Evolutionary conservation across 2,329 filamentous ascomycete species (phyloP).

Genomic region (Xylaria polymorpha): DNA sequence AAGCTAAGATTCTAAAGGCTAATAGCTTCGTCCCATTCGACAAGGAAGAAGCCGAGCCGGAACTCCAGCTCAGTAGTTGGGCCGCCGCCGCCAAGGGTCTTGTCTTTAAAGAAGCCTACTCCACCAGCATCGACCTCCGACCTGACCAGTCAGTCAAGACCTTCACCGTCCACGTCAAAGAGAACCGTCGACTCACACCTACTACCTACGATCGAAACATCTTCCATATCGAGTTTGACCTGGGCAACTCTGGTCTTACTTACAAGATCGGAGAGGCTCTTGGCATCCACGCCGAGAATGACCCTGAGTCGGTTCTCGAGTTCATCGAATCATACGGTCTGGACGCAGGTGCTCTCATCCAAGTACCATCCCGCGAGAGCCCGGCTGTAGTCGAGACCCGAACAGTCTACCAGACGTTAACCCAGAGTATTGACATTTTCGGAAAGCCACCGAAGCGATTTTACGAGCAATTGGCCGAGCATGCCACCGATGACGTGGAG

Average conservation of each 20-base stretch:
- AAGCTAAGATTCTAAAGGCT: constrained; percentile 70
- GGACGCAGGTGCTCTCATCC: constrained; percentile 84
- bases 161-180: constrained; percentile 87
- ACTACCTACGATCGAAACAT: constrained; percentile 95
- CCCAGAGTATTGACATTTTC: constrained; percentile 96
- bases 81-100: constrained; percentile 86
- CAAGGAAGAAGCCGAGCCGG: constrained; percentile 78
- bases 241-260: constrained; percentile 88
- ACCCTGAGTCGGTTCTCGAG: constrained; percentile 78
- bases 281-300: constrained; percentile 95
- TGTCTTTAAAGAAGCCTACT: constrained; percentile 94
- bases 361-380: constrained; percentile 88
- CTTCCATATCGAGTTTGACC: constrained; percentile 99
- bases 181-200: constrained; percentile 94
- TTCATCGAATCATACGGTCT: constrained; percentile 95
- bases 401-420: constrained; percentile 90
- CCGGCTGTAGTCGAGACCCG: constrained; percentile 80
- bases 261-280: constrained; percentile 98
- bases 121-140: constrained; percentile 76
- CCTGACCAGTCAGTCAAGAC: constrained; percentile 91
- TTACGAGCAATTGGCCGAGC: constrained; percentile 91
- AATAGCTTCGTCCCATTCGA: constrained; percentile 88
- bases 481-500: constrained; percentile 84
- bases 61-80: constrained; percentile 77
- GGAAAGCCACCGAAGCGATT: constrained; percentile 97